A percentile compares a stretch with the other conserved stretches of the same genome.
Evolutionary conservation across 345 rosid species (phyloP).

Genomic region (Clausena lansium): DNA sequence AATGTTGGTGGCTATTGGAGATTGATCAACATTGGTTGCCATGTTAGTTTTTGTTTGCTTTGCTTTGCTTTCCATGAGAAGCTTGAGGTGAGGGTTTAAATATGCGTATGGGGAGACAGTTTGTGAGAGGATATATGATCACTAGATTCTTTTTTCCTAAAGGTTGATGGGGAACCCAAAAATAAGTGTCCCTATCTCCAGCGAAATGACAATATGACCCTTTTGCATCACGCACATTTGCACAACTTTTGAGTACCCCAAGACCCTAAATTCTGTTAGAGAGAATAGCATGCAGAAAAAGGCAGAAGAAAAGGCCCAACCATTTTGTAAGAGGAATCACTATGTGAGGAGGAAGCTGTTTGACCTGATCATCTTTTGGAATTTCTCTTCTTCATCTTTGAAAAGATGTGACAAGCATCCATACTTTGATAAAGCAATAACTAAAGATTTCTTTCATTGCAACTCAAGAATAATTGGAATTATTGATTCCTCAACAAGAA

Average conservation of each 20-base stretch:
- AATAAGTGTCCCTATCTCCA: constrained; percentile 26
- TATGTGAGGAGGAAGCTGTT: constrained; percentile 25
- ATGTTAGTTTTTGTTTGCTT: constrained; percentile 19
- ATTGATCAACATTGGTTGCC: constrained; percentile 22
- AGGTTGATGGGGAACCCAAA: constrained; percentile 30
- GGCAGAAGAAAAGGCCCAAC: constrained; percentile 21
- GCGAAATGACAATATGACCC: constrained; percentile 20
- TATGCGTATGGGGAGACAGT: constrained; percentile 23
- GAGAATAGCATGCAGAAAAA: constrained; percentile 43
- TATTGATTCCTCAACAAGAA: constrained; percentile 36
- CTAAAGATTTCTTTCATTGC: constrained; percentile 17
- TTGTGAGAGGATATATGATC: constrained; percentile 7
- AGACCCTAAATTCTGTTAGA: constrained; percentile 28
- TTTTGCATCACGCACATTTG: neutral
- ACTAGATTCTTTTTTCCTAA: constrained; percentile 31
- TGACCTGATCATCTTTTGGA: constrained; percentile 48
- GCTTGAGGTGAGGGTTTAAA: constrained; percentile 35
- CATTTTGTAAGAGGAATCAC: constrained; percentile 39
- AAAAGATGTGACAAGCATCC: constrained; percentile 48
- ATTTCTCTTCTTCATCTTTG: constrained; percentile 30
- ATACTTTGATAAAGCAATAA: constrained; percentile 34
- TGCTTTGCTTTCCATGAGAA: constrained; percentile 27
- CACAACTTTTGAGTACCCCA: constrained; percentile 35
- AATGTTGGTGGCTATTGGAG: constrained; percentile 20
- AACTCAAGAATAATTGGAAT: constrained; percentile 36